Conservation (phyloP, 2,329 filamentous ascomycete genomes). For the Aureobasidium sp. region DNA sequence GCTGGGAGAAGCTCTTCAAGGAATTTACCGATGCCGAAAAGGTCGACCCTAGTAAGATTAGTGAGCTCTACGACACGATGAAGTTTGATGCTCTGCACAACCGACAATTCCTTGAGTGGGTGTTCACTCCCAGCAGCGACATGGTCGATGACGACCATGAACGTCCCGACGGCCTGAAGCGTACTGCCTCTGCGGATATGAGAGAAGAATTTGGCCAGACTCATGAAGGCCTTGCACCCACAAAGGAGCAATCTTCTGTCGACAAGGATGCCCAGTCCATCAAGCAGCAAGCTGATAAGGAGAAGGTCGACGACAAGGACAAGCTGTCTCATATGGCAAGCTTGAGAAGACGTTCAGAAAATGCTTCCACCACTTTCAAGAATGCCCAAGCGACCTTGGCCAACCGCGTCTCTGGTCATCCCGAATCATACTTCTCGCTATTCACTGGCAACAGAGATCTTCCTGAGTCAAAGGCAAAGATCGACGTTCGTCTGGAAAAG, state of each 20-base stretch:
- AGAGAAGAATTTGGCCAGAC: constrained; percentile 28
- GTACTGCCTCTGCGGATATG: constrained; percentile 28
- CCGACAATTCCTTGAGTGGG: constrained; percentile 91
- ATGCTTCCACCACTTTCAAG: constrained; percentile 23
- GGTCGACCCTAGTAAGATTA: constrained; percentile 97
- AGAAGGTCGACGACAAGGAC: constrained; percentile 10
- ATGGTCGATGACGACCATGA: constrained; percentile 62
- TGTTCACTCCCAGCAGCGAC: constrained; percentile 78
- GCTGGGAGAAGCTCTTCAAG: constrained; percentile 96
- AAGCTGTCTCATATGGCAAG: constrained; percentile 36
- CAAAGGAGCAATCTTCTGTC: constrained; percentile 17
- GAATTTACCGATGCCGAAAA: constrained; percentile 97
- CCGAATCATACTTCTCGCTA: constrained; percentile 76
- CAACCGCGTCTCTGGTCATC: constrained; percentile 23
- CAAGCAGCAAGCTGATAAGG: constrained; percentile 2
- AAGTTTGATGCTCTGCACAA: constrained; percentile 98
- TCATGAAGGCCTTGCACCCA: constrained; percentile 23
- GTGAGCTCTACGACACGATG: constrained; percentile 98
- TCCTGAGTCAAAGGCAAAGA: constrained; percentile 61
- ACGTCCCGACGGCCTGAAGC: constrained; percentile 17
- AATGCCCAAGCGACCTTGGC: constrained; percentile 19
- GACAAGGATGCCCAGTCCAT: constrained; percentile 15
- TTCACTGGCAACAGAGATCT: constrained; percentile 55
- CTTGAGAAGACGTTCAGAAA: constrained; percentile 47
- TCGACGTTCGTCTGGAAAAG: constrained; percentile 78